Percentiles rank a stretch among this genome's conserved stretches.
These are phyloP conservation scores for Penicillium paneum DNA, from an alignment of 2,329 filamentous ascomycete species.

Conservation along the genomic window DNA sequence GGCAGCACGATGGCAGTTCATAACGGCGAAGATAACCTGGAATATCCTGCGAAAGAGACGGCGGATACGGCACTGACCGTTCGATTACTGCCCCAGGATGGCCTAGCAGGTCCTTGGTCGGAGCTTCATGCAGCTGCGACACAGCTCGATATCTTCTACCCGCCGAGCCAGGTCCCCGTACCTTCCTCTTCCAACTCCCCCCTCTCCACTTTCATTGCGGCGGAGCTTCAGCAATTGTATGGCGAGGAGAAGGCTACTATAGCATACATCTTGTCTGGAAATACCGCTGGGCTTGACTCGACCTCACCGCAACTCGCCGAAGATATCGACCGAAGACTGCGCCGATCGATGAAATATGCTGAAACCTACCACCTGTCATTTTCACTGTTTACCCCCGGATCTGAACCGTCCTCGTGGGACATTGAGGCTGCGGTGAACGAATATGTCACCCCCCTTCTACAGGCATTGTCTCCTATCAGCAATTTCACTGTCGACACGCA, in stretches of 20 bases:
- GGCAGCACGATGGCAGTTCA: slow-evolving; percentile 9
- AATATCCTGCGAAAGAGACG: slow-evolving; percentile 18
- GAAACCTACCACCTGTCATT: slow-evolving; percentile 94
- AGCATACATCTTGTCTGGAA: slow-evolving; percentile 66
- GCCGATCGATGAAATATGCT: slow-evolving; percentile 83
- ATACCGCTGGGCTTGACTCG: slow-evolving; percentile 39
- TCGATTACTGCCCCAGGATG: slow-evolving; percentile 58
- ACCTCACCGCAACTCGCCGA: slow-evolving; percentile 50
- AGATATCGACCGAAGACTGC: slow-evolving; percentile 66
- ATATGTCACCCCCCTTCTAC: slow-evolving; percentile 77
- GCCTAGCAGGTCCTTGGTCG: slow-evolving; percentile 53
- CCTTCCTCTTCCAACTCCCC: slow-evolving; percentile 67
- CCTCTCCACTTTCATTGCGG: slow-evolving; percentile 73
- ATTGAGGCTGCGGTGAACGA: slow-evolving; percentile 76
- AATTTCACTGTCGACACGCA: slow-evolving; percentile 96
- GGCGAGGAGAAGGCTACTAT: slow-evolving; percentile 86
- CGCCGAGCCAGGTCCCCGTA: slow-evolving; percentile 64
- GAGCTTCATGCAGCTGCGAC: slow-evolving; percentile 67
- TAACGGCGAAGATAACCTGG: slow-evolving; percentile 10
- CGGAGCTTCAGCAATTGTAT: slow-evolving; percentile 73
- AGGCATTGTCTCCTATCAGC: slow-evolving; percentile 76
- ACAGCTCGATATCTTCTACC: slow-evolving; percentile 73
- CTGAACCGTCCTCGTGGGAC: slow-evolving; percentile 82
- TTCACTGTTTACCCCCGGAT: slow-evolving; percentile 81
- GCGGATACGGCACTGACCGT: slow-evolving; percentile 64